Evolutionary conservation across 116 monocot species (phyloP), one percentile per base, ranked within the genome.

Genomic region (Papilionanthe hybrid): DNA sequence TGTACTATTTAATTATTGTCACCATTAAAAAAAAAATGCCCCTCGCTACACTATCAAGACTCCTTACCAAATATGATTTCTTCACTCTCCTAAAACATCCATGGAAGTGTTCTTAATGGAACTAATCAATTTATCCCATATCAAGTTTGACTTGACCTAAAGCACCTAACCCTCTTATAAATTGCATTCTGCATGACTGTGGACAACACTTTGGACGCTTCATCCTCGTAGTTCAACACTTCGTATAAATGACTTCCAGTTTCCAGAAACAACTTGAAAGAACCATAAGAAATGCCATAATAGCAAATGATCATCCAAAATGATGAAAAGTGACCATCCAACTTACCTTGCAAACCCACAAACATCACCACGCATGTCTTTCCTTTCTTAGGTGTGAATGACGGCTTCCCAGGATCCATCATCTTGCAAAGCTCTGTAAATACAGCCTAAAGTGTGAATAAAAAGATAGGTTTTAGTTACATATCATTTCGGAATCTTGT

Each of bases 391-490:
- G 92, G 95, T 58, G 89, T 77, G 80, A 83, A 95, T 0, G 95
- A 89, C 78, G 92, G 89, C 80, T 91, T 91, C 60, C 95, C 95
- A 55, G 95, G 92, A 83, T 95, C 95, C 74, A 95, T 82, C 86
- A 95, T 95, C 79, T 91, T 95, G 90, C 95, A 95, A 7, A 92
- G 91, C 76, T 95, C 95, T 79, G 89, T 87, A 47, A 92, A 95
- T 30, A 95, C 76, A 48, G 95, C 92, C 95, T 92, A 55, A 22
- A 81, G 5, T 5, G 53, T 79, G 23, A 28, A 20, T 0, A 74
- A 75, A 72, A 32, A 41, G n/a, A 25, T 0, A 55, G 45, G 44
- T n/a, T 45, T 73, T 30, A 30, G 37, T 15, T 44, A 22, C 44
- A n/a, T 73, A 73, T 29, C 41, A 72, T 41, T 20, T 43, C 5